Evolutionary conservation across 805 yeast genomes (phyloP).

Genomic region (Kodamaea neixiangensis): DNA sequence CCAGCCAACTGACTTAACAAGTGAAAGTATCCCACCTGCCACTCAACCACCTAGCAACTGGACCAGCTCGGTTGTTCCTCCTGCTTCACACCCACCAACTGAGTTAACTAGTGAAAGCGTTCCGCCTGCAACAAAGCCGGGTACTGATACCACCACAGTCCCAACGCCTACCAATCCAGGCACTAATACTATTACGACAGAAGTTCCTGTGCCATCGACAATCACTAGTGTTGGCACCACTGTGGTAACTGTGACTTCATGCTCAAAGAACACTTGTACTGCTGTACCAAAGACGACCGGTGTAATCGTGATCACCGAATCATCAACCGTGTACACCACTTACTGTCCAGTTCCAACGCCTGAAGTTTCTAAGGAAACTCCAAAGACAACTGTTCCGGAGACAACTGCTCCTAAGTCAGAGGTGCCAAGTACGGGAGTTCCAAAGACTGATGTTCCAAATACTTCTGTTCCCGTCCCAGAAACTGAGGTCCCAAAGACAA

Average conservation of each 20-base stretch:
- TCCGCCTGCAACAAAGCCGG: neutral
- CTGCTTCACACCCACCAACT: neutral
- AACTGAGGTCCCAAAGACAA: too few species aligned
- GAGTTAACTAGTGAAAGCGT: neutral
- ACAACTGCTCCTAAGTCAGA: neutral
- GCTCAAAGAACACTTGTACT: constrained; percentile 31
- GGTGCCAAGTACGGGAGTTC: too few species aligned
- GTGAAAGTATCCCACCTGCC: neutral
- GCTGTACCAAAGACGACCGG: constrained; percentile 15
- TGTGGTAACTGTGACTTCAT: constrained; percentile 38
- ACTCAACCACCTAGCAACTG: neutral
- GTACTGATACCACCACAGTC: neutral
- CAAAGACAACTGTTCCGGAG: constrained; percentile 10
- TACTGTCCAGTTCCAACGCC: constrained; percentile 28
- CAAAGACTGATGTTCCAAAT: too few species aligned
- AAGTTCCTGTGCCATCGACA: constrained; percentile 19
- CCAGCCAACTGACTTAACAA: neutral
- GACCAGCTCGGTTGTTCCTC: neutral
- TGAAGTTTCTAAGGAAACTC: constrained; percentile 13
- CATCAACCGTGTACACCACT: constrained; percentile 33
- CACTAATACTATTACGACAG: constrained; percentile 1
- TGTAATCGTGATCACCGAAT: constrained; percentile 30
- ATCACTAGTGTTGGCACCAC: constrained; percentile 19
- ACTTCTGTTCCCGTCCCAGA: too few species aligned
- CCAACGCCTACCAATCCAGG: constrained; percentile 19